Evolutionary conservation across 1,284 basidiomycete species (phyloP), one percentile per base, ranked within the genome.

Genomic region (Trichosporon ovoides): DNA sequence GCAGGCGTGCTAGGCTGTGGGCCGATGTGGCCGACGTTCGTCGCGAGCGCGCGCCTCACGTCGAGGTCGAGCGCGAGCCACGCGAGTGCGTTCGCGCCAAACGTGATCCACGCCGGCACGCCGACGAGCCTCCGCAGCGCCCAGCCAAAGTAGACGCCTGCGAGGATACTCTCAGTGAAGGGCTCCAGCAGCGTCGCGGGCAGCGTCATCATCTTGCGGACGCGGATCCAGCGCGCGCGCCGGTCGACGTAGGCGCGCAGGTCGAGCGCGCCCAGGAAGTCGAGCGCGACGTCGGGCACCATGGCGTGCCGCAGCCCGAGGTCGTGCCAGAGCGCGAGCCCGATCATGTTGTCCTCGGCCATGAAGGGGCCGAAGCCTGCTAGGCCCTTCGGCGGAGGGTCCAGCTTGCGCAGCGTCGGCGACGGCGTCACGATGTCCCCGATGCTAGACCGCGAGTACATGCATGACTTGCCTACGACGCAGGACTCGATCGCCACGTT

Each of bases 311-410:
- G 82, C 38, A 91, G 79, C 33, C 85, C 87, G 0, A 95, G 81
- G 71, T 96, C 89, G 72, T 95, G 90, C 93, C 92, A 96, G 16
- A 97, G 77, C 2, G 88, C 84, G 52, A 84, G 81, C 16, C 84
- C 94, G 61, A 97, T 91, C 89, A 91, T 94, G 78, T 96, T 96
- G 78, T 97, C 93, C 77, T 97, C 93, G 0, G 93, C 93, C 49
- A 96, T 82, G 77, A 87, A 96, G 18, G 86, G 84, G 0, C 87
- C 86, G 66, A 94, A 96, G 0, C 85, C 86, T 6, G 85, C 81
- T 20, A 97, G 80, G 0, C 71, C 92, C 49, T 59, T 75, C 40
- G 73, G 72, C 11, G 72, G 67, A 38, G 71, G 62, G 7, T 67
- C 57, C 31, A 59, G 58, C 18, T 36, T 16, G 7, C 63, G 67